These are phyloP conservation scores for Scheffersomyces titani DNA, from an alignment of 1,139 yeast species.

Conservation along the genomic window DNA sequence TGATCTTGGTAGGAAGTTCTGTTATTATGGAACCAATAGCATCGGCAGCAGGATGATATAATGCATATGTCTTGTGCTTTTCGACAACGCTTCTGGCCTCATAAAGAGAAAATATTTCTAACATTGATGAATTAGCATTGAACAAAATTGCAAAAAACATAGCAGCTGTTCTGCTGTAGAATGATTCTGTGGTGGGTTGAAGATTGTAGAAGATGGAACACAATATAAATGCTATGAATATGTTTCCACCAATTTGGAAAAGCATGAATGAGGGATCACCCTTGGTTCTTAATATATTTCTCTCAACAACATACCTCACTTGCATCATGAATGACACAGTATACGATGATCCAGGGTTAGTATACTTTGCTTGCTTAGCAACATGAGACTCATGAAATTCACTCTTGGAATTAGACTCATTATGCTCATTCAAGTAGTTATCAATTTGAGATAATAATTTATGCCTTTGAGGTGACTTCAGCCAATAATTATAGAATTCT, in stretches of 20 bases:
- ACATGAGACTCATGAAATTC: slow-evolving; percentile 21
- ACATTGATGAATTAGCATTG: slow-evolving; percentile 57
- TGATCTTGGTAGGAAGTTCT: slow-evolving; percentile 56
- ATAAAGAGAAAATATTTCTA: slow-evolving; percentile 58
- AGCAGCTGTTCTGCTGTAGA: slow-evolving; percentile 58
- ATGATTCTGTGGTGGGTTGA: slow-evolving; percentile 48
- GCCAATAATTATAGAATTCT: slow-evolving; percentile 29
- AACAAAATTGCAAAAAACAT: slow-evolving; percentile 58
- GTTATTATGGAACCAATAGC: slow-evolving; percentile 60
- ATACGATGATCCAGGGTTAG: slow-evolving; percentile 28
- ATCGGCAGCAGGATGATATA: slow-evolving; percentile 70
- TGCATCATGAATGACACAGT: slow-evolving; percentile 38
- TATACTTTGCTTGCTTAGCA: slow-evolving; percentile 30
- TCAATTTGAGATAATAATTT: slow-evolving; percentile 20
- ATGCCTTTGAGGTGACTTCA: slow-evolving; percentile 20
- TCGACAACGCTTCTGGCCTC: slow-evolving; percentile 60
- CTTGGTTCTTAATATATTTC: slow-evolving; percentile 28
- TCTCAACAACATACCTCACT: slow-evolving; percentile 26
- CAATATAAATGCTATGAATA: slow-evolving; percentile 33
- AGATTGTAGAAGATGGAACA: slow-evolving; percentile 57
- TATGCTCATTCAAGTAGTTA: slow-evolving; percentile 11
- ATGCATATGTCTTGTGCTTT: slow-evolving; percentile 62
- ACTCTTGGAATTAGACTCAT: neutral
- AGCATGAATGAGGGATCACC: slow-evolving; percentile 34
- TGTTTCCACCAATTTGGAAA: slow-evolving; percentile 26